phyloP scores from a whole-genome alignment of 441 rosid species.

The Populus hybrid region DNA sequence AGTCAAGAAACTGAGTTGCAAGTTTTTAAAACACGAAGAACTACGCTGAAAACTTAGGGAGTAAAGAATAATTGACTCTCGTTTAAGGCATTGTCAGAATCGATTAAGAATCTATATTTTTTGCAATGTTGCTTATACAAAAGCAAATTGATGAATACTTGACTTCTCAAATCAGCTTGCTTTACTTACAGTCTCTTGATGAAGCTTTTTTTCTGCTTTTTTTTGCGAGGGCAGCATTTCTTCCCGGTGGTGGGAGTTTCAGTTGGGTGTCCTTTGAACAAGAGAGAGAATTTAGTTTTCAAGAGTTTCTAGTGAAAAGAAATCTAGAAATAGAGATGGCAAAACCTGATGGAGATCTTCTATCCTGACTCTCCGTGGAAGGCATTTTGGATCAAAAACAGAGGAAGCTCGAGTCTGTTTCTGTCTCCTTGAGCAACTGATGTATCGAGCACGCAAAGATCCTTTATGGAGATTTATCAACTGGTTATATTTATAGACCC shows the following conservation, averaged over 20 bases:
- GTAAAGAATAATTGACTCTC: neutral
- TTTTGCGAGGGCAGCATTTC: constrained; percentile 28
- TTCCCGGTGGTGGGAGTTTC: constrained; percentile 29
- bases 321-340: neutral
- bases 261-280: constrained; percentile 36
- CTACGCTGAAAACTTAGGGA: neutral
- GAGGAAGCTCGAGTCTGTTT: neutral
- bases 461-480: neutral
- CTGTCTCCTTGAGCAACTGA: neutral
- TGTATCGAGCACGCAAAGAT: neutral
- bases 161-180: neutral
- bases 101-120: neutral
- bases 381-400: constrained; percentile 26
- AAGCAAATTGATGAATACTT: neutral
- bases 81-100: neutral
- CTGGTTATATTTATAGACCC: constrained; percentile 7
- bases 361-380: constrained; percentile 25
- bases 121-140: neutral
- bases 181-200: constrained; percentile 53
- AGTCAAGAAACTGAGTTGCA: neutral
- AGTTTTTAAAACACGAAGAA: neutral
- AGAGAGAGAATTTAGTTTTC: constrained; percentile 14
- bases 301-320: too few relatives aligned
- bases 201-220: constrained; percentile 56
- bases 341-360: constrained; percentile 41